Percentiles rank a stretch among this genome's conserved stretches.
phyloP scores from a whole-genome alignment of 208 protist genomes.

The Acanthamoeba triangularis region DNA sequence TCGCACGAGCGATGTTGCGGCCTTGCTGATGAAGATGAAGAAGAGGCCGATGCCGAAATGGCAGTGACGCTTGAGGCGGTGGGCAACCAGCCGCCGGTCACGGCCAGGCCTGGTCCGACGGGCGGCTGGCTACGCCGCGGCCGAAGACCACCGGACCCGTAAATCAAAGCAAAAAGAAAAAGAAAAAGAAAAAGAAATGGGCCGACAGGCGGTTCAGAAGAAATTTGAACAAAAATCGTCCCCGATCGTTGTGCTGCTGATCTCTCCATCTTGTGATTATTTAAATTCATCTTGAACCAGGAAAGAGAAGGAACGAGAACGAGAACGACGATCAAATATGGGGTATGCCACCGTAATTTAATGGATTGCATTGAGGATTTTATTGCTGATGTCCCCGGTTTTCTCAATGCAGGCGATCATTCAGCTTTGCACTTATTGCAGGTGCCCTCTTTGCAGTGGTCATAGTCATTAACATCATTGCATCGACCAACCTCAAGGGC shows the following conservation, averaged over 20 bases:
- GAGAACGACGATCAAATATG: background rate
- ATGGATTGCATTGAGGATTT: background rate
- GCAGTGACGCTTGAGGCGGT: background rate
- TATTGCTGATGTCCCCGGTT: background rate
- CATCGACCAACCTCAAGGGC: background rate
- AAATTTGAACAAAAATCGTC: background rate
- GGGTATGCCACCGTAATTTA: background rate
- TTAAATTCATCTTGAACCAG: background rate
- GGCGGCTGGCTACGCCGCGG: background rate
- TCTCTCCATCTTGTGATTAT: background rate
- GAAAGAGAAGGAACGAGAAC: background rate
- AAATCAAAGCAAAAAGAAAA: background rate
- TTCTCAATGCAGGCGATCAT: slow-evolving; percentile 17
- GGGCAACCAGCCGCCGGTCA: background rate
- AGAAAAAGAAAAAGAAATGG: background rate
- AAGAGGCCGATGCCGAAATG: background rate
- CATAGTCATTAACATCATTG: slow-evolving; percentile 47
- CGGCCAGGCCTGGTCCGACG: background rate
- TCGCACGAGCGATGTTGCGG: slow-evolving; percentile 31
- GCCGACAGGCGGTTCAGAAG: background rate
- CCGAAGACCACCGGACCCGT: background rate
- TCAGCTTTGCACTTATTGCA: slow-evolving; percentile 35
- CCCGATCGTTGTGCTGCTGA: background rate
- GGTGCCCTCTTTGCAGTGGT: slow-evolving; percentile 8
- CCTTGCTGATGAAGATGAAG: background rate